Base-by-base conservation (phyloP, 2,329 filamentous ascomycete genomes). In the Trichoderma sp. region DNA sequence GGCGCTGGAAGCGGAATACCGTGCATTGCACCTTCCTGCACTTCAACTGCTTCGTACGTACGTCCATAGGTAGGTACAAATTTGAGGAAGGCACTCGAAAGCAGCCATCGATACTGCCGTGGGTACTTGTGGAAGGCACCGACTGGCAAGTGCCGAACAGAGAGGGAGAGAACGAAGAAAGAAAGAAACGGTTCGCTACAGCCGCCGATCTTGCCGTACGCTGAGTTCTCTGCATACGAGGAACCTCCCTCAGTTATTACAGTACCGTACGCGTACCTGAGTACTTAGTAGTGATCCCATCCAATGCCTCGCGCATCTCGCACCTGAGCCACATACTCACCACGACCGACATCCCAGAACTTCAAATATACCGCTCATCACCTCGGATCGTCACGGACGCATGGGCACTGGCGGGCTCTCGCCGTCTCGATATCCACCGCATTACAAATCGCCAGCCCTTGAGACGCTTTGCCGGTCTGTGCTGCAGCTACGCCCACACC, bases 381-480 rank as follows among this genome's bases (percentile, higher is more conserved):
- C 57, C 24, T 30, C 48, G 39, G 54, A 45, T 62, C 59, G 59
- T 51, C 48, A 54, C 48, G 30, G 59, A 43, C 60, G 28, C 54
- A 57, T 43, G 2, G 44, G 61, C 61, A 63, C 17, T 52, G 41
- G 21, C 19, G 34, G n/a, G 47, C 50, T 21, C 50, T 21, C 21
- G 9, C 39, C 10, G 15, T 55, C 48, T 58, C 44, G 34, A 52
- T 62, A 62, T 41, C 59, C 47, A 54, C 59, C 48, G 47, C 28
- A 65, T 61, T 65, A 61, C 64, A 61, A 60, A 65, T 65, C 57
- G 44, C 56, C 45, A 61, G 54, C 58, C 28, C 44, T 52, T 21
- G 44, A 44, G 57, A 60, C 44, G 41, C 48, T 61, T 61, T 10
- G 52, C 21, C 48, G 58, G 47, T 19, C 41, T 14, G 43, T 41